A percentile compares a stretch with the other conserved stretches of the same genome.
Evolutionary conservation across 495 filamentous ascomycete species (phyloP).

Genomic region (Podospora bellae-mahoneyi): DNA sequence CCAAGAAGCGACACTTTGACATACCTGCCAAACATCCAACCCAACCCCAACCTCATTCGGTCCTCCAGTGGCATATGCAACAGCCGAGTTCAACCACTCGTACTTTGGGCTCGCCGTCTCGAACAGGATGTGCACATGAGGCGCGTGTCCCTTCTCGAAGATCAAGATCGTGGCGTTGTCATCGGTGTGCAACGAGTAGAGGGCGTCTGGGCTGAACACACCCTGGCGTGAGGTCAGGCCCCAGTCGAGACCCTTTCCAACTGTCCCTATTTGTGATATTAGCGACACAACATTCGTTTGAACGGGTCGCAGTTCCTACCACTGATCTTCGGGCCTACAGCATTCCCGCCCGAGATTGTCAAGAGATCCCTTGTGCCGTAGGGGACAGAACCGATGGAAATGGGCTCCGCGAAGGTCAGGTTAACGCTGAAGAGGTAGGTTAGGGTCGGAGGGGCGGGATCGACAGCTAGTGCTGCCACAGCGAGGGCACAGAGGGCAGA

Average conservation of each 20-base stretch:
- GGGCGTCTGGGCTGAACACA: slow-evolving; percentile 26
- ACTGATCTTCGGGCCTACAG: slow-evolving; percentile 25
- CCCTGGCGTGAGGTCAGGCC: slow-evolving; percentile 25
- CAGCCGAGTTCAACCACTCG: slow-evolving; percentile 23
- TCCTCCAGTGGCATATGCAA: slow-evolving; percentile 22
- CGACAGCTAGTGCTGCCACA: slow-evolving; percentile 6
- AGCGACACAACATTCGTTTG: not conserved
- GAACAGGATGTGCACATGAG: slow-evolving; percentile 26
- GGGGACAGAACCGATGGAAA: slow-evolving; percentile 23
- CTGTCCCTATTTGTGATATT: slow-evolving; percentile 18
- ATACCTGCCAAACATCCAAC: slow-evolving; percentile 32
- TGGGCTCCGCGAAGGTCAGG: slow-evolving; percentile 23
- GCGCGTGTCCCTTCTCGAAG: slow-evolving; percentile 26
- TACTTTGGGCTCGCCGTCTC: slow-evolving; percentile 29
- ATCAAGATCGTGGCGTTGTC: slow-evolving; percentile 28
- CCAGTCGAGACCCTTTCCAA: slow-evolving; percentile 26
- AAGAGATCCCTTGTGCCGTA: slow-evolving; percentile 21
- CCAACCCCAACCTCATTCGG: slow-evolving; percentile 18
- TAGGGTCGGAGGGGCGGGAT: slow-evolving; percentile 13
- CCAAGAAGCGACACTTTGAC: not conserved
- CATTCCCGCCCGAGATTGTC: slow-evolving; percentile 24
- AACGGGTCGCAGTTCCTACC: slow-evolving; percentile 10
- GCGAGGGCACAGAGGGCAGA: slow-evolving; percentile 12
- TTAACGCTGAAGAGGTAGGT: slow-evolving; percentile 28
- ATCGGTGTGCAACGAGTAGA: slow-evolving; percentile 25